Base-by-base conservation (phyloP, 2,329 filamentous ascomycete species). In the Neurospora sp. region DNA sequence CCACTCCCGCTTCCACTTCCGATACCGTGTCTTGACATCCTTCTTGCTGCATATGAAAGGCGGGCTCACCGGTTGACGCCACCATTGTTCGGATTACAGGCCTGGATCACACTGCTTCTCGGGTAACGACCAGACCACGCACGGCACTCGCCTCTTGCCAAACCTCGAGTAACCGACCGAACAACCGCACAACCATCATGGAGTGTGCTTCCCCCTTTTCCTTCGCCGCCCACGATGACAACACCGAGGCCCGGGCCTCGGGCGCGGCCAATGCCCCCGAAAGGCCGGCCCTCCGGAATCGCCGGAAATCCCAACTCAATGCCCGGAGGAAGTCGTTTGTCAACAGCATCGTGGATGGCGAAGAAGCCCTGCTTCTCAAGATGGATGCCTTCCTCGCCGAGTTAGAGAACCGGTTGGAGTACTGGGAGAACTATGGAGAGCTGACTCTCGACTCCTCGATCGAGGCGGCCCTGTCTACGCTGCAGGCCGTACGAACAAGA, bases 381-480 rank as follows among this genome's bases (percentile, higher is more conserved):
- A 84, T 86, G 74, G 93, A 96, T 77, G 82, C 91, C 68, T 96
- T 96, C 79, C 85, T 99, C 69, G 86, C 90, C 46, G 93, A 98
- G 78, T 85, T 99, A 62, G 94, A 96, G 80, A 87, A 91, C 74
- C 89, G 95, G 69, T 84, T 99, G 66, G 93, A 96, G 77, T 91
- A 93, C 79, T 86, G 98, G 66, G 96, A 99, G 80, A 89, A 88
- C 73, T 97, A 97, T 77, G 90, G 92, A 73, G 93, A 96, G 77
- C 82, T 93, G 71, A 91, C 91, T 72, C 86, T 96, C 75, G 96
- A 99, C 79, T 86, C 91, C 66, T 92, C 93, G 76, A 89, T 98
- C 70, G 90, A 92, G 62, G 89, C 92, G 74, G 93, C 95, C 23
- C 97, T 97, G 80, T 85, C 90, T 17, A 97, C 94, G 0, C 84